Evolutionary conservation across 2,329 filamentous ascomycete species (phyloP).

Genomic region (Davidsoniella neocaledoniae): DNA sequence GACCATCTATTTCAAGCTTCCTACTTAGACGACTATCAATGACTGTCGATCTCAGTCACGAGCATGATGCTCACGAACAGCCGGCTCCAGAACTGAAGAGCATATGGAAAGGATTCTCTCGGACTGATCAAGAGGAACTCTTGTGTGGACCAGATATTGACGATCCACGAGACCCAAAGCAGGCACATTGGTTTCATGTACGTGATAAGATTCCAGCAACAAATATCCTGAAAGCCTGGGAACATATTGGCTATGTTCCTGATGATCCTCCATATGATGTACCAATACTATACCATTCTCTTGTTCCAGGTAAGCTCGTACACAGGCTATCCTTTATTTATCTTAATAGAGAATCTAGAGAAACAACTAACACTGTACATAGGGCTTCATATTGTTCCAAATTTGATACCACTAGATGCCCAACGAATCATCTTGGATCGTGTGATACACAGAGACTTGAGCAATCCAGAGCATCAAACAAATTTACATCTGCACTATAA

Average conservation of each 20-base stretch:
- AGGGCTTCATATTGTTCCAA: slow-evolving; percentile 69
- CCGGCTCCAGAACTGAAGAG: slow-evolving; percentile 54
- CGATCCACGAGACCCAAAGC: slow-evolving; percentile 21
- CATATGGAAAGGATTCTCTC: slow-evolving; percentile 61
- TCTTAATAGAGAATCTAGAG: neutral
- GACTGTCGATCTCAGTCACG: slow-evolving; percentile 17
- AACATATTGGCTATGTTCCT: slow-evolving; percentile 22
- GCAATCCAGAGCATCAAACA: slow-evolving; percentile 58
- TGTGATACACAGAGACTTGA: slow-evolving; percentile 62
- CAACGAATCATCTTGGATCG: slow-evolving; percentile 56
- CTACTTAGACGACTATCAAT: too few species aligned
- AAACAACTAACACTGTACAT: slow-evolving; percentile 1
- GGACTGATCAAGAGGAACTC: slow-evolving; percentile 36
- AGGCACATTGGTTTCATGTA: slow-evolving; percentile 28
- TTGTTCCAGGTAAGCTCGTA: slow-evolving; percentile 46
- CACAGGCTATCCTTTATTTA: neutral
- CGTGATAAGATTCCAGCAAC: slow-evolving; percentile 27
- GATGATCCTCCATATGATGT: slow-evolving; percentile 22
- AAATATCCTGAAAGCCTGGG: slow-evolving; percentile 28
- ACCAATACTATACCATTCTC: slow-evolving; percentile 44
- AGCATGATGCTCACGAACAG: slow-evolving; percentile 60
- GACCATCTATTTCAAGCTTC: too few species aligned
- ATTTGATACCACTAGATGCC: slow-evolving; percentile 49
- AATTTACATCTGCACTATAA: slow-evolving; percentile 79
- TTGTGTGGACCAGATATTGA: slow-evolving; percentile 39